Conservation (phyloP, 495 filamentous ascomycete genomes). For the Neurospora sp. region DNA sequence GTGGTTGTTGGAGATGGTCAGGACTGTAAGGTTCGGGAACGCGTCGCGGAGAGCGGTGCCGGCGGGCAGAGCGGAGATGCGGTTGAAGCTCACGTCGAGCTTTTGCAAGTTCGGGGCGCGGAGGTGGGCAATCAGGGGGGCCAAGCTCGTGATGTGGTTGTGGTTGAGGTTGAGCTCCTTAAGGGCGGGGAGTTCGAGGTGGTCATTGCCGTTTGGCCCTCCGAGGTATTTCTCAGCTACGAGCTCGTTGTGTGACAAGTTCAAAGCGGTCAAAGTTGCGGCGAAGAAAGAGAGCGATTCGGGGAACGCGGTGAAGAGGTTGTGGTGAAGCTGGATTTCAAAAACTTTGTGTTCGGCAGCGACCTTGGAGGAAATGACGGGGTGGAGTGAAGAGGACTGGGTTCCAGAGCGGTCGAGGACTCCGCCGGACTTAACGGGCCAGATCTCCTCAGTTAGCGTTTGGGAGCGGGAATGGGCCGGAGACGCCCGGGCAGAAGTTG, state of each 20-base stretch:
- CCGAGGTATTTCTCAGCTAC: constrained; percentile 45
- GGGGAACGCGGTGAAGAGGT: constrained; percentile 61
- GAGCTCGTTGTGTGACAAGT: constrained; percentile 72
- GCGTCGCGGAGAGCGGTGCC: constrained; percentile 33
- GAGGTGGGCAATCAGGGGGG: constrained; percentile 51
- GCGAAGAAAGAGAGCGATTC: constrained; percentile 55
- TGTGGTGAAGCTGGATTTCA: constrained; percentile 61
- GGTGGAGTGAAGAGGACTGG: constrained; percentile 43
- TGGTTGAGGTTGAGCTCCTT: constrained; percentile 61
- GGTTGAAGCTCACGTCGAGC: constrained; percentile 73
- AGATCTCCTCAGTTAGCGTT: constrained; percentile 32
- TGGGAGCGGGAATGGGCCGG: constrained; percentile 33
- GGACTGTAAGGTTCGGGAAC: constrained; percentile 56
- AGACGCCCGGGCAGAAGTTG: constrained; percentile 37
- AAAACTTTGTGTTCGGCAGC: constrained; percentile 36
- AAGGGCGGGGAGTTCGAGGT: constrained; percentile 59
- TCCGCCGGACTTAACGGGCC: constrained; percentile 60
- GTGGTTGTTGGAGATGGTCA: constrained; percentile 69
- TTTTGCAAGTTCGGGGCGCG: constrained; percentile 60
- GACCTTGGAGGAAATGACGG: constrained; percentile 39
- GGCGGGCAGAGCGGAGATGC: constrained; percentile 55
- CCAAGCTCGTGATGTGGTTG: constrained; percentile 56
- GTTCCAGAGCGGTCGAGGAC: constrained; percentile 64
- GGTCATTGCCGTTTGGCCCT: constrained; percentile 26
- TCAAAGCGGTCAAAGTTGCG: constrained; percentile 58